A percentile compares a stretch with the other conserved stretches of the same genome.
These are phyloP conservation scores for Yamadazyma sp. DNA, from an alignment of 805 yeast genomes.

Conservation along the genomic window DNA sequence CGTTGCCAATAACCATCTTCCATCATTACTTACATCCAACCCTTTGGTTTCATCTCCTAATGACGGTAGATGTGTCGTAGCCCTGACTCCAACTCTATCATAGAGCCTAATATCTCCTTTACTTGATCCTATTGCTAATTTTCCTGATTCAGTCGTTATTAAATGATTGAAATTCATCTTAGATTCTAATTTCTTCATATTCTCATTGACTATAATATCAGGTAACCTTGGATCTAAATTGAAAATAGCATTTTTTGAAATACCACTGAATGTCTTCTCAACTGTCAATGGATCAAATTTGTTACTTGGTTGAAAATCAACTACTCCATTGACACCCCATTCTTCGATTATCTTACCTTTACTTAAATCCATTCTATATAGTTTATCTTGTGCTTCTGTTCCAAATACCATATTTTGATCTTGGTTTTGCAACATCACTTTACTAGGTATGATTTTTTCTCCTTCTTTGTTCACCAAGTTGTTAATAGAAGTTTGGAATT, in stretches of 20 bases:
- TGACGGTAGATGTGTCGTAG: slow-evolving; percentile 78
- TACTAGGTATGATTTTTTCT: slow-evolving; percentile 48
- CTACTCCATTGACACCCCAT: slow-evolving; percentile 61
- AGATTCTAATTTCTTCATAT: slow-evolving; percentile 43
- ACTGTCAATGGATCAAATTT: slow-evolving; percentile 72
- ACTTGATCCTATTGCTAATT: slow-evolving; percentile 70
- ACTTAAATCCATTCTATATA: slow-evolving; percentile 76
- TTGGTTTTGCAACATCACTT: slow-evolving; percentile 73
- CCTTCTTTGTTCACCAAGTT: slow-evolving; percentile 54
- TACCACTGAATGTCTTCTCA: slow-evolving; percentile 73
- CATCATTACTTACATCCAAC: slow-evolving; percentile 72
- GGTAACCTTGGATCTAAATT: slow-evolving; percentile 75
- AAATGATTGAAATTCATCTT: slow-evolving; percentile 54
- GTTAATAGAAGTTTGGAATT: slow-evolving; percentile 66
- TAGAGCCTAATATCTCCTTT: slow-evolving; percentile 76
- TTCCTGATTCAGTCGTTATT: slow-evolving; percentile 71
- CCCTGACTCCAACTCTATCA: slow-evolving; percentile 69
- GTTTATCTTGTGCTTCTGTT: slow-evolving; percentile 32
- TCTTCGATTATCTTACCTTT: slow-evolving; percentile 84
- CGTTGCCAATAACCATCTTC: slow-evolving; percentile 79
- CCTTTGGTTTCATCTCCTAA: slow-evolving; percentile 73
- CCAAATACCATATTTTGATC: slow-evolving; percentile 63
- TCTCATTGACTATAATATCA: slow-evolving; percentile 58
- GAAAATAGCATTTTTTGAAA: slow-evolving; percentile 63
- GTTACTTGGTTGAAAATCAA: slow-evolving; percentile 62